A percentile compares a stretch with the other conserved stretches of the same genome.
Evolutionary conservation across 352 stramenopile genomes (phyloP).

Genomic region (Phytophthora nicotianae): DNA sequence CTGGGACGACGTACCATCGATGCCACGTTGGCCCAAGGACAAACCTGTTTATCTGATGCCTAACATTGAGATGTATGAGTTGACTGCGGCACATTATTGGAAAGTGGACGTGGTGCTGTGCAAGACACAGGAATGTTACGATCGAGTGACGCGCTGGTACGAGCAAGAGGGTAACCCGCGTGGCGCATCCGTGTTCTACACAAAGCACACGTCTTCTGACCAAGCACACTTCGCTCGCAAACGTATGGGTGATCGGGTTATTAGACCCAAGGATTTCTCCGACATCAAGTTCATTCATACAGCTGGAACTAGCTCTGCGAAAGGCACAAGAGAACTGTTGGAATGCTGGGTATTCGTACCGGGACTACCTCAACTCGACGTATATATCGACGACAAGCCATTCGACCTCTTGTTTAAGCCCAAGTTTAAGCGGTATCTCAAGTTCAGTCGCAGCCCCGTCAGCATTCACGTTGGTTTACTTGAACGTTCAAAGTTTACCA

Average conservation of each 20-base stretch:
- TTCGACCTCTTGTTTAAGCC: conserved; percentile 28
- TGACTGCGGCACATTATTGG: conserved; percentile 53
- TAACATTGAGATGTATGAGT: conserved; percentile 66
- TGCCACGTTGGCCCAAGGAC: conserved; percentile 28
- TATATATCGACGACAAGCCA: conserved; percentile 36
- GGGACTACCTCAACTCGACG: conserved; percentile 45
- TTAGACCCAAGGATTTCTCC: conserved; percentile 44
- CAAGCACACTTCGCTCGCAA: conserved; percentile 30
- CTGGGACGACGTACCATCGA: conserved; percentile 35
- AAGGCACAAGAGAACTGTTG: conserved; percentile 56
- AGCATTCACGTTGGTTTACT: conserved; percentile 36
- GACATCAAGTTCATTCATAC: conserved; percentile 57
- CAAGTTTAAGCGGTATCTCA: conserved; percentile 19
- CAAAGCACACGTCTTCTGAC: conserved; percentile 56
- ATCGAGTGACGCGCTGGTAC: conserved; percentile 51
- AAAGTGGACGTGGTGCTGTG: conserved; percentile 57
- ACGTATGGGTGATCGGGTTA: conserved; percentile 19
- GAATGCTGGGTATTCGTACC: conserved; percentile 56
- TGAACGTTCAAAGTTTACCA: conserved; percentile 38
- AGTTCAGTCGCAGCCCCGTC: conserved; percentile 29
- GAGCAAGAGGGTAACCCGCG: conserved; percentile 49
- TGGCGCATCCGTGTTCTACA: conserved; percentile 46
- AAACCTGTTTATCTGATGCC: conserved; percentile 59
- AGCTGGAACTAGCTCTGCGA: conserved; percentile 47
- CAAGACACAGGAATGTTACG: conserved; percentile 57